Percentiles rank a stretch among this genome's conserved stretches.
These are phyloP conservation scores for Porodaedalea pini DNA, from an alignment of 1,284 basidiomycete genomes.

Conservation along the genomic window DNA sequence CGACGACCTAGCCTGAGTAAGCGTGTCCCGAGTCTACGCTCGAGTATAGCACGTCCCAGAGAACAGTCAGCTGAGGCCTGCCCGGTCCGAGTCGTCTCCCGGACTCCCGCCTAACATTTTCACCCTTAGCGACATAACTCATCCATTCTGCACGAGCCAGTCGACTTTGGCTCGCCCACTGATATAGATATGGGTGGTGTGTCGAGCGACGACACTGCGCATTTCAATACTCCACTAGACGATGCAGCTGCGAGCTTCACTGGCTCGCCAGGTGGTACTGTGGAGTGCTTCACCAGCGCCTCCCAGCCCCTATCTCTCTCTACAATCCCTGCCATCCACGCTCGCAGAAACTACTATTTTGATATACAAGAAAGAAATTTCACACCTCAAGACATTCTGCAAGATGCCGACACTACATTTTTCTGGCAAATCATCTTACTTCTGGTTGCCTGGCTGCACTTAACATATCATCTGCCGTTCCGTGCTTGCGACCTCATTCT, in stretches of 20 bases:
- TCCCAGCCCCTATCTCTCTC: background rate
- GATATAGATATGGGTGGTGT: background rate
- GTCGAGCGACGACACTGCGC: background rate
- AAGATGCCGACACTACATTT: background rate
- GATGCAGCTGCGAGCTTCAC: no score
- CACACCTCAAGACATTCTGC: background rate
- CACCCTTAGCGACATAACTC: background rate
- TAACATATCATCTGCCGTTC: slow-evolving; percentile 3
- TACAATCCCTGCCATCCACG: background rate
- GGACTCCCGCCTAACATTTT: no score
- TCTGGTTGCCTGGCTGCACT: slow-evolving; percentile 4
- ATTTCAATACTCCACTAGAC: no score
- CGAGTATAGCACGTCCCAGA: no score
- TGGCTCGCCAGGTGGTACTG: no score
- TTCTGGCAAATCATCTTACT: background rate
- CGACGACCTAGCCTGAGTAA: no score
- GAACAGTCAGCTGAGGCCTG: no score
- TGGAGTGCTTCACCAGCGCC: no score
- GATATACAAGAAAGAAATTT: background rate
- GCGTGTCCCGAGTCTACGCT: no score
- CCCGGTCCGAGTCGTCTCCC: no score
- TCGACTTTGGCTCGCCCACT: background rate
- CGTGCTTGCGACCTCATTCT: slow-evolving; percentile 11
- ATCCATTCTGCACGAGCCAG: background rate
- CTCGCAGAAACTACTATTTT: background rate